Evolutionary conservation across 495 filamentous ascomycete species (phyloP), one percentile per base, ranked within the genome.

Genomic region (Aspergillus sparsus): DNA sequence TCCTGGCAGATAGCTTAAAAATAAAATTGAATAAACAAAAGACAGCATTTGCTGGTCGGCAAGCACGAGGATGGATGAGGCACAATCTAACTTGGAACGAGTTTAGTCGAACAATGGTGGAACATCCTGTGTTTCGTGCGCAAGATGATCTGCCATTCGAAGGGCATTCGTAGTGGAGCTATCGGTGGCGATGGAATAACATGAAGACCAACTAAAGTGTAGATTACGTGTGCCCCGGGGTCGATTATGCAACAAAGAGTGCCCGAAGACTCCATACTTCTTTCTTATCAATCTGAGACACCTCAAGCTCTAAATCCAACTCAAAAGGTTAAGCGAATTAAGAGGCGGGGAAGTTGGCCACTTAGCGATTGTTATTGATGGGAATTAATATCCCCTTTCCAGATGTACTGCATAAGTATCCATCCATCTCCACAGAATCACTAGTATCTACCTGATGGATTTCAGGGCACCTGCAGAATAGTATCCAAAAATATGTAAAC

Each of bases 401-500:
- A 9, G 31, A 39, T 27, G 16, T 54, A 27, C 46, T 47, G 41
- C 18, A 47, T 34, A n/a, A n/a, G n/a, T n/a, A n/a, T n/a, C n/a
- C n/a, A 44, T 49, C 42, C 41, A 56, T 54, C 35, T 18, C 44
- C 44, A n/a, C 15, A 47, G 18, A n/a, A 27, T 3, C 21, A 27
- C 21, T 27, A 3, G 21, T 46, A 13, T 16, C 42, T 7, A 16
- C 12, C 11, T 16, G 13, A 35, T 33, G 49, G 46, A 3, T 45
- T 53, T 49, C 27, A 49, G 13, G 32, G 13, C 50, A 13, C 32
- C 33, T 18, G 47, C 15, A 53, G 36, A 37, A 47, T 31, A 49
- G 51, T 34, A 37, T 46, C 15, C 34, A 49, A 54, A 33, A 8
- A 60, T 34, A 60, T 53, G 45, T 11, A 46, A 59, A 53, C 33